Conservation (phyloP, 768 basidiomycete species). For the Pisolithus tinctorius region DNA sequence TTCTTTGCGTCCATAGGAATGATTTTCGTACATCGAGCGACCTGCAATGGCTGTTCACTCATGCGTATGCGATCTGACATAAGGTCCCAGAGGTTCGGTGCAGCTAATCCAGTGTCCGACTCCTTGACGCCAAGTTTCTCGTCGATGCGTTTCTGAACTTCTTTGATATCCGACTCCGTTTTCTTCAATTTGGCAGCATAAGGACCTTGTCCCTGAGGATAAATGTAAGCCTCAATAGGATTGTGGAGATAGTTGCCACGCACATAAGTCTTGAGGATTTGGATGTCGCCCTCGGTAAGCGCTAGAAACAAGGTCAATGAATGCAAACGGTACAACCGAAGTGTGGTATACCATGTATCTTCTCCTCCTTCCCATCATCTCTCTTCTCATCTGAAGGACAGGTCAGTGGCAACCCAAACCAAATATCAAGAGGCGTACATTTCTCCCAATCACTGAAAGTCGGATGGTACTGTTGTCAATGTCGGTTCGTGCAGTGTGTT, state of each 20-base stretch:
- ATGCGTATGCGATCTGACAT: constrained; percentile 88
- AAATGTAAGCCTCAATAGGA: neutral
- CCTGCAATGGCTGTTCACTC: constrained; percentile 90
- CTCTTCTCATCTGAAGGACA: constrained; percentile 68
- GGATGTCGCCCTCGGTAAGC: constrained; percentile 96
- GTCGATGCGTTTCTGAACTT: constrained; percentile 94
- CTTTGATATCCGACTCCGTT: constrained; percentile 88
- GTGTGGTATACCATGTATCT: constrained; percentile 66
- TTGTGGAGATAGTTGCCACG: constrained; percentile 16
- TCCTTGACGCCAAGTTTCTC: constrained; percentile 99
- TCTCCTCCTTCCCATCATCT: constrained; percentile 82
- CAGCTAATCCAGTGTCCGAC: constrained; percentile 93
- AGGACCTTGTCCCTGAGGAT: constrained; percentile 88
- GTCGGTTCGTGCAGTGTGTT: neutral
- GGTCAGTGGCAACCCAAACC: constrained; percentile 7
- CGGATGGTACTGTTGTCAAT: constrained; percentile 5
- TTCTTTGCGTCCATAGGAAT: constrained; percentile 75
- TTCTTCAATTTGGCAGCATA: constrained; percentile 86
- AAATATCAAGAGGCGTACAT: constrained; percentile 46
- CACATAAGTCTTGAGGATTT: constrained; percentile 98
- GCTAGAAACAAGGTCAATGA: constrained; percentile 38
- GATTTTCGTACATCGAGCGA: constrained; percentile 98
- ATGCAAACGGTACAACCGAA: neutral
- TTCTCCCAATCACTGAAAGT: constrained; percentile 92
- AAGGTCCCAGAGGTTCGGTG: constrained; percentile 97